Evolutionary conservation across 2,329 filamentous ascomycete species (phyloP), one percentile per base, ranked within the genome.

Genomic region (Microthyrium microscopicum): DNA sequence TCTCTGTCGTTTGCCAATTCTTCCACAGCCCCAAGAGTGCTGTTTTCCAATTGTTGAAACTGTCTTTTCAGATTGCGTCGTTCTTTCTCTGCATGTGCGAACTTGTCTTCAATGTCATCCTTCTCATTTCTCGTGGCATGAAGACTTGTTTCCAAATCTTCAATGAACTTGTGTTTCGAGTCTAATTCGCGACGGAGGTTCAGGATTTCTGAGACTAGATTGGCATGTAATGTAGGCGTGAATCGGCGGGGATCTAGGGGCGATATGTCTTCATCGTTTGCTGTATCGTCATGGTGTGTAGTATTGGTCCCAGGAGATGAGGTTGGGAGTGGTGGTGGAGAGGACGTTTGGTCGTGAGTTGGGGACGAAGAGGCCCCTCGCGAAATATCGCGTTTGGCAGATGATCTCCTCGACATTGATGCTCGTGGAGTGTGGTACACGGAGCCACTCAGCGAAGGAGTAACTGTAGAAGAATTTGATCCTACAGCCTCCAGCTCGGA

Each of bases 151-250:
- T 98, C 89, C 12, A 98, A 63, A 34, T 70, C 73, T 50, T 94
- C 85, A 35, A 98, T 93, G 34, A 83, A 68, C 45, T 73, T 81
- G 28, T 77, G 70, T 56, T 93, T 94, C 26, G 80, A 82, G 49
- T 98, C 89, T 40, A 95, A 72, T 42, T 98, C 89, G 37, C 89
- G 69, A 16, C 85, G 73, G 31, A 98, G 59, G 2, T 75, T 73
- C 25, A 98, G 62, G 41, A 98, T 98, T 53, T 98, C 89, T 0
- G 87, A 87, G 1, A 98, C 87, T 5, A 98, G 62, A 31, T 82
- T 94, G 6, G 89, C 89, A 53, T 95, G 89, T 8, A 98, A 60
- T 0, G 85, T 95, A 2, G 89, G 89, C 1, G 89, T 98, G 49
- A 98, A 94, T 24, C 89, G 72, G 35, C 87, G 73, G 3, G 89